These are phyloP conservation scores for Leccinum variicolor DNA, from an alignment of 768 basidiomycete genomes.

Conservation along the genomic window DNA sequence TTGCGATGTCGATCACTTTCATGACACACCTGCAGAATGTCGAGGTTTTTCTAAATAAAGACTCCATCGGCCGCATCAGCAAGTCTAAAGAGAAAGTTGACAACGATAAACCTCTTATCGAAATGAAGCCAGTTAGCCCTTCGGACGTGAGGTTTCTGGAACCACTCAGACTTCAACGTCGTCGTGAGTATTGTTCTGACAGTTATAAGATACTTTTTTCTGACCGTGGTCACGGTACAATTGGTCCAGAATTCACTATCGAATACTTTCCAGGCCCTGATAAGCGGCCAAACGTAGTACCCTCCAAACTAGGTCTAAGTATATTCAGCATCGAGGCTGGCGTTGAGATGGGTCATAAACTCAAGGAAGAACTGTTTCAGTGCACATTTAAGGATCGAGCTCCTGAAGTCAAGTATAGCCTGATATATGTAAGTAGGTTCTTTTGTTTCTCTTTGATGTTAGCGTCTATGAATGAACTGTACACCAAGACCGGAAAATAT, in stretches of 20 bases:
- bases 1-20: constrained; percentile 88
- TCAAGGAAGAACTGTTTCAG: background rate
- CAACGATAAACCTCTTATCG: constrained; percentile 42
- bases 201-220: background rate
- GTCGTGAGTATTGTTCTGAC: background rate
- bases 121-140: constrained; percentile 51
- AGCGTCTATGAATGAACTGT: background rate
- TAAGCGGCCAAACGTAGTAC: background rate
- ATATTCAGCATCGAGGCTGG: constrained; percentile 21
- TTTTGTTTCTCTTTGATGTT: background rate
- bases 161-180: constrained; percentile 54
- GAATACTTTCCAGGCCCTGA: background rate
- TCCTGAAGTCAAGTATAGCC: constrained; percentile 1
- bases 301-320: constrained; percentile 20
- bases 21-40: constrained; percentile 75
- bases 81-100: constrained; percentile 54
- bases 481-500: constrained; percentile 3
- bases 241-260: background rate
- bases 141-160: constrained; percentile 54
- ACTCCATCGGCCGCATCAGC: constrained; percentile 56
- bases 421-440: constrained; percentile 8
- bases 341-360: background rate
- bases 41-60: constrained; percentile 74
- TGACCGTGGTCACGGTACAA: background rate
- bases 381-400: constrained; percentile 1